These are phyloP conservation scores for Nothophytophthora sp. DNA, from an alignment of 352 stramenopile genomes.

Conservation along the genomic window DNA sequence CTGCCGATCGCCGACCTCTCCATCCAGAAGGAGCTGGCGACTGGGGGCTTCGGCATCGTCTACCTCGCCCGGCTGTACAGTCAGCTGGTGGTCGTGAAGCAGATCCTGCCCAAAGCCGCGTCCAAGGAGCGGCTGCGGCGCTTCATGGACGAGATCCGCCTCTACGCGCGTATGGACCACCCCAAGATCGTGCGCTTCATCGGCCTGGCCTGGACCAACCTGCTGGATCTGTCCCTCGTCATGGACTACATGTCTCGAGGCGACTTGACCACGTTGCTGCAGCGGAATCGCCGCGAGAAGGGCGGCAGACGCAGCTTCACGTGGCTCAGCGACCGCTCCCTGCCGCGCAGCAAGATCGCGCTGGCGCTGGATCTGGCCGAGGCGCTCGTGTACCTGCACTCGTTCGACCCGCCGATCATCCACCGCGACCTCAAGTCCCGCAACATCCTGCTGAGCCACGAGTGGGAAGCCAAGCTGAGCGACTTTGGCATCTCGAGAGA, in stretches of 20 bases:
- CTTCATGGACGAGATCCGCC: constrained; percentile 47
- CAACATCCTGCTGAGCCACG: constrained; percentile 46
- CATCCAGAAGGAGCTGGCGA: constrained; percentile 37
- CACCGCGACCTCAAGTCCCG: constrained; percentile 51
- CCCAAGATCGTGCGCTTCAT: constrained; percentile 44
- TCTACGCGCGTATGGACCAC: constrained; percentile 37
- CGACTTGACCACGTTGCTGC: constrained; percentile 39
- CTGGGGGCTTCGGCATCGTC: constrained; percentile 59
- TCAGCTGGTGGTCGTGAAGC: constrained; percentile 44
- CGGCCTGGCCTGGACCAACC: constrained; percentile 51
- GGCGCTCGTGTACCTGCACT: constrained; percentile 51
- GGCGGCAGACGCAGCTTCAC: constrained; percentile 24
- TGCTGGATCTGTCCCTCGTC: constrained; percentile 45
- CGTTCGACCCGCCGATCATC: constrained; percentile 43
- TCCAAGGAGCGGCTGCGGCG: constrained; percentile 35
- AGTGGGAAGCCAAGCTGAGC: constrained; percentile 45
- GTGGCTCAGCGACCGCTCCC: constrained; percentile 22
- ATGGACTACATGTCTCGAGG: constrained; percentile 48
- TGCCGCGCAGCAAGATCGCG: constrained; percentile 27
- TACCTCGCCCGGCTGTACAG: constrained; percentile 40
- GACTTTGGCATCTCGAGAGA: constrained; percentile 56
- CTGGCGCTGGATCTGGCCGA: constrained; percentile 38
- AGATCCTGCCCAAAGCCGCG: constrained; percentile 34
- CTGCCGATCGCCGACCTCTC: constrained; percentile 47
- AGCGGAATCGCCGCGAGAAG: constrained; percentile 26